Evolutionary conservation across 169 alveolate species (phyloP).

Genomic region (Eimeria tenella): DNA sequence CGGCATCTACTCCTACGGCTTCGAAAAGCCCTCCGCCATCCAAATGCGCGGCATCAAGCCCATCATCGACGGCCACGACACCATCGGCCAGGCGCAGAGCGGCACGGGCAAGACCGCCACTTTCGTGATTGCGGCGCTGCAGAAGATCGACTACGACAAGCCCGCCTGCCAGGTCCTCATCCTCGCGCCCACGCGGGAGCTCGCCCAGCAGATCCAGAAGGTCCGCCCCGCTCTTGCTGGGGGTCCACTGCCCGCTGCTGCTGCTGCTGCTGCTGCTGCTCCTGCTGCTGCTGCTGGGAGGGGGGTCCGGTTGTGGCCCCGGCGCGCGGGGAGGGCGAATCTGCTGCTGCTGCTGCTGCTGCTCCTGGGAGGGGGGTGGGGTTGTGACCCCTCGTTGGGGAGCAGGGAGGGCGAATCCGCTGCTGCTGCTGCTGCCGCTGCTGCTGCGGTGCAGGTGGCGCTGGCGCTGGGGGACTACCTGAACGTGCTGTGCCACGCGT

Average conservation of each 20-base stretch:
- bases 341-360: too few species aligned
- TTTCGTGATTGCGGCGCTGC: slow-evolving; percentile 97
- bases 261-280: too few species aligned
- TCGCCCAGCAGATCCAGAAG: slow-evolving; percentile 98
- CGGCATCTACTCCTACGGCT: slow-evolving; percentile 99
- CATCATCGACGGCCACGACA: slow-evolving; percentile 98
- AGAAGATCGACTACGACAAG: slow-evolving; percentile 92
- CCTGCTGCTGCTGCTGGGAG: too few species aligned
- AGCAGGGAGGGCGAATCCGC: too few species aligned
- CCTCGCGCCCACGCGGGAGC: slow-evolving; percentile 99
- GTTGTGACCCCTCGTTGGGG: too few species aligned
- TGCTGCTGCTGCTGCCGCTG: too few species aligned
- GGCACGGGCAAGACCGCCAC: slow-evolving; percentile 99
- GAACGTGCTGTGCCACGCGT: slow-evolving; percentile 93
- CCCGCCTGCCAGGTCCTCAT: slow-evolving; percentile 96
- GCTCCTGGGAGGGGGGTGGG: too few species aligned
- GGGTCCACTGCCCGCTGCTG: too few species aligned
- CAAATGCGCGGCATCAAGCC: slow-evolving; percentile 99
- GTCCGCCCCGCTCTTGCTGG: too few species aligned
- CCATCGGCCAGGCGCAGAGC: slow-evolving; percentile 99
- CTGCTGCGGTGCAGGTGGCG: slow-evolving; percentile 83
- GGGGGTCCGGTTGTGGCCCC: too few species aligned
- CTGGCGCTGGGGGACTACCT: slow-evolving; percentile 88
- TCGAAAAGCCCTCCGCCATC: slow-evolving; percentile 99
- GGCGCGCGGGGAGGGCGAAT: too few species aligned